Evolutionary conservation across 805 yeast genomes (phyloP), one percentile per base, ranked within the genome.

Genomic region (Candida caryicola): DNA sequence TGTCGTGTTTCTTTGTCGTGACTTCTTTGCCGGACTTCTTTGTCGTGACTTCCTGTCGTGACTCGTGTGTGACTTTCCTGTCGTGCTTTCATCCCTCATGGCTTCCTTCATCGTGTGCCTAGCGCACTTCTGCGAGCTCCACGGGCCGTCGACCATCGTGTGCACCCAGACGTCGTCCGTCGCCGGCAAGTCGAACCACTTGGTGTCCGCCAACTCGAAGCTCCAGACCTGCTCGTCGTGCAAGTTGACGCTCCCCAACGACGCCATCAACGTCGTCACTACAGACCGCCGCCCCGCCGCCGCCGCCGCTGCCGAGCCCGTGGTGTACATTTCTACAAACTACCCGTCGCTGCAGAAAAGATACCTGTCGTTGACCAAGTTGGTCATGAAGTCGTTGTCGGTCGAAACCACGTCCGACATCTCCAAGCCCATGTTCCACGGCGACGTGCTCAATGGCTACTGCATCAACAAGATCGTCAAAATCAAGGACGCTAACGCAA

Each of bases 81-180:
- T n/a, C n/a, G n/a, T n/a, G 25, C 10, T 21, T 21, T 21, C 25
- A 21, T 21, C 25, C 25, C 10, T 9, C 9, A 61, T 64, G 67
- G 51, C 55, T 23, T 62, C 70, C 29, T 76, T 63, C 52, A 73
- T 74, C 8, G 59, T 79, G 7, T 68, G 84, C 15, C 55, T 84
- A 33, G 82, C 87, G 0, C 91, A 84, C 54, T 84, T 84, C 57
- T 84, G 91, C 57, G 91, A 84, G 58, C 72, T 78, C 16, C 90
- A 84, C 53, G 91, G 91, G 0, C 90, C 91, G 0, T 66, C 80
- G 9, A 73, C 79, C 29, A 65, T 84, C 1, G 59, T 81, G 53
- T 82, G 85, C 45, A 81, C 89, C 0, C 43, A 36, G 7, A 25
- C 31, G 5, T 5, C 44, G 6, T 14, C 40, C 2, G 51, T 46